Evolutionary conservation across 257 asterid species (phyloP).

Genomic region (Salvia miltiorrhiza): DNA sequence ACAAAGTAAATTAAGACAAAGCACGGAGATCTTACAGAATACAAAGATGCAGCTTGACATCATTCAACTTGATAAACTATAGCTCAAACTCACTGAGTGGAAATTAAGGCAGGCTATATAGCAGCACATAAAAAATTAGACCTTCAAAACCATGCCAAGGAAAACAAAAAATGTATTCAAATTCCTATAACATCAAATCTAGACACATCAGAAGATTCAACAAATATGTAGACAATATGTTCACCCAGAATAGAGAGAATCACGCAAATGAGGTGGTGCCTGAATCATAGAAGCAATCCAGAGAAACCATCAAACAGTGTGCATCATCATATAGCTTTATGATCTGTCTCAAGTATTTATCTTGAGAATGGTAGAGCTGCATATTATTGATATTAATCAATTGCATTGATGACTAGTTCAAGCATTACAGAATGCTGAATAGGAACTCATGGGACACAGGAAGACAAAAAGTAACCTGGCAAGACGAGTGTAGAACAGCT

Average conservation of each 20-base stretch:
- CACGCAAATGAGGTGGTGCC: neutral
- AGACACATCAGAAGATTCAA: neutral
- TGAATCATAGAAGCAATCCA: neutral
- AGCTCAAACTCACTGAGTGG: neutral
- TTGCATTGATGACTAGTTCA: neutral
- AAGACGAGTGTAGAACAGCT: slow-evolving; percentile 60
- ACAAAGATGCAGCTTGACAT: neutral
- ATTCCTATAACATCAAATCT: neutral
- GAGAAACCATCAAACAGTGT: neutral
- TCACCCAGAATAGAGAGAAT: neutral
- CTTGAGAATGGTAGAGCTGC: neutral
- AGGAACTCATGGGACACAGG: neutral
- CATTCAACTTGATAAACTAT: too few species aligned
- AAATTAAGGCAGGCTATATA: neutral
- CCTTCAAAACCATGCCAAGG: neutral
- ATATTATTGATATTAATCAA: neutral
- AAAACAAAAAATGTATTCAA: neutral
- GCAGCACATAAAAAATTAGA: neutral
- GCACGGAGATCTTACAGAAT: neutral
- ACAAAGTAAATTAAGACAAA: neutral
- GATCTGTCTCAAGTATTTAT: neutral
- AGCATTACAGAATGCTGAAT: neutral
- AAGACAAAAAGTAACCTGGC: slow-evolving; percentile 44
- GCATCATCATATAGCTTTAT: neutral
- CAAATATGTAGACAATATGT: neutral